Base-by-base conservation (phyloP, 2,329 filamentous ascomycete species). In the Hypoxylon sp. region DNA sequence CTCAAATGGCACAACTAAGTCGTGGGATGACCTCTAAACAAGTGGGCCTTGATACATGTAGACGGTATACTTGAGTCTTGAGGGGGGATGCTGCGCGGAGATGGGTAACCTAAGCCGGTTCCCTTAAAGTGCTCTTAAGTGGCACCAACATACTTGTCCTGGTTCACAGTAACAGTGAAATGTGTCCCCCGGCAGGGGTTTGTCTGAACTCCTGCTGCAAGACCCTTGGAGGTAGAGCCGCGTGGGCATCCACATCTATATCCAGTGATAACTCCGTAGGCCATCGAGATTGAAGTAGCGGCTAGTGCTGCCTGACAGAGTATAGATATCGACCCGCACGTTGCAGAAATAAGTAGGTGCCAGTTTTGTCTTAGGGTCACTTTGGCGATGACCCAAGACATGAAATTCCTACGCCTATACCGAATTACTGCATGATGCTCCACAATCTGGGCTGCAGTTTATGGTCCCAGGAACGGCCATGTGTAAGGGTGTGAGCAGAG, bases 251-350 rank as follows among this genome's bases (percentile, higher is more conserved):
- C 39, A 57, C 56, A 67, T 48, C 37, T 57, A 61, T 66, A 56
- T 39, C 73, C 69, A 70, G 69, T 73, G 71, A 72, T 57, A 62
- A 63, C n/a, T 55, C 62, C 27, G 51, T 69, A 57, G 61, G 32
- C 53, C 56, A 53, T 61, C 32, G 54, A 72, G 52, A 67, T 62
- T 46, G 39, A 65, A 24, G 67, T 29, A 60, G 61, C 50, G 52
- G 37, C 24, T 62, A 58, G 60, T 75, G 74, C 70, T 75, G 73
- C 72, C 74, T 75, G 69, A 73, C 24, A 55, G 51, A 66, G 54
- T 51, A 44, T 46, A 65, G 60, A 69, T 64, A 31, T 67, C 37
- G 57, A 59, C 65, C 60, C 62, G 59, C 50, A 57, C 24, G 55
- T 42, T 63, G 52, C 53, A 62, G 56, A 52, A 65, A 50, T 44